Evolutionary conservation across 345 rosid species (phyloP), one percentile per base, ranked within the genome.

Genomic region (Hibiscus syriacus): DNA sequence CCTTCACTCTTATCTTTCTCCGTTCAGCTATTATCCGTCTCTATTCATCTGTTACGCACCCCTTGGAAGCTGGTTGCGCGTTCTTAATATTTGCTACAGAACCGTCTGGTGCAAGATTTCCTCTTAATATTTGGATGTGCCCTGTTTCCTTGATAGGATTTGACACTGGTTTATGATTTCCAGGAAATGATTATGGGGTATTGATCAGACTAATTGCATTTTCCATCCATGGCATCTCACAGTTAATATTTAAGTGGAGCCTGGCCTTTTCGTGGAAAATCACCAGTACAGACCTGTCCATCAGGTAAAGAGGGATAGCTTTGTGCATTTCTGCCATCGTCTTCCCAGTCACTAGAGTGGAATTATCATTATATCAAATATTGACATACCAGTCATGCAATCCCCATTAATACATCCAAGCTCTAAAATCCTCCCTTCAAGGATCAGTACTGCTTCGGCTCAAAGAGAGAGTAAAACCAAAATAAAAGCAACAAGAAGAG

Each of bases 71-170:
- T 0, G 98, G 76, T 64, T 88, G 82, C 67, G 92, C 99, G 0
- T 78, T 89, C 92, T 89, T 94, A 74, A 94, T 94, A 79, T 94
- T 94, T 57, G 99, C 99, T 38, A 94, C 97, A 71, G 97, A 94
- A 72, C 99, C 99, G n/a, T 92, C 87, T 11, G 99, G n/a, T n/a
- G 96, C 98, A 61, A 94, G 79, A 80, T 95, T 93, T 73, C 99
- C 99, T 23, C 78, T 73, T 71, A 95, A 79, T 67, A 92, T 84
- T n/a, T 95, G 99, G 71, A 95, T 80, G 70, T 95, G 99, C 57
- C 96, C 99, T 5, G 99, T 92, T 85, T 84, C 59, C 85, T 95
- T 95, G 73, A 95, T 92, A 52, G 99, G 99, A 61, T 87, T 88
- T 71, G 86, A 81, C 69, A 88, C 27, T 10, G 97, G 80, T 75